Evolutionary conservation across 2,329 filamentous ascomycete genomes (phyloP), one percentile per base, ranked within the genome.

Genomic region (Penicillium sp.): DNA sequence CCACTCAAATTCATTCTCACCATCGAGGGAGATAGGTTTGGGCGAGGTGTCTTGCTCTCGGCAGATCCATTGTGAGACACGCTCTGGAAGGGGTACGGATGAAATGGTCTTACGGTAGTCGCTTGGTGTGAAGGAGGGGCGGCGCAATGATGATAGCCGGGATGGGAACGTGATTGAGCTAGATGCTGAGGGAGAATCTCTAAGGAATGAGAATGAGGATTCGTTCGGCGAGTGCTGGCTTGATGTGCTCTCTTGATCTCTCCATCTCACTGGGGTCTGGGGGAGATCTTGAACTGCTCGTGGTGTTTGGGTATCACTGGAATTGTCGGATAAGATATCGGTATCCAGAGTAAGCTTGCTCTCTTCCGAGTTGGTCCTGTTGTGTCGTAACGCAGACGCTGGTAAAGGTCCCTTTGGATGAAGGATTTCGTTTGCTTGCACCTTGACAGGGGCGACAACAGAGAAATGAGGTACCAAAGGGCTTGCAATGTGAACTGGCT

Each of bases 391-490:
- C 7, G 52, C 22, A 24, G 43, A 45, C 6, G 31, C n/a, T 24
- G 24, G 31, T 5, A 45, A 7, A 22, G 31, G 37, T 39, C n/a
- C 13, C 1, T 14, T 31, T 29, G 48, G 37, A 51, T 27, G 14
- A 21, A 19, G 21, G 29, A 21, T 21, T 0, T 46, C 39, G 7
- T 5, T 13, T 21, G 22, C n/a, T 14, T 47, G 33, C 5, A 41
- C 31, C n/a, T 56, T 46, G 27, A 56, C 47, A 14, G 59, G 55
- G 9, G 41, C 58, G 44, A 67, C 46, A 39, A 58, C 56, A 44
- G 70, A 72, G 60, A 73, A 73, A 55, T 73, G 71, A 13, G 69
- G 69, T 31, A 72, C 67, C 39, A 71, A 55, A 48, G 66, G 56
- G 54, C 67, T 68, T 5, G 60, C 48, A 19, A 60, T 54, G 21